Base-by-base conservation (phyloP, 257 asterid genomes). In the Craterostigma plantagineum region DNA sequence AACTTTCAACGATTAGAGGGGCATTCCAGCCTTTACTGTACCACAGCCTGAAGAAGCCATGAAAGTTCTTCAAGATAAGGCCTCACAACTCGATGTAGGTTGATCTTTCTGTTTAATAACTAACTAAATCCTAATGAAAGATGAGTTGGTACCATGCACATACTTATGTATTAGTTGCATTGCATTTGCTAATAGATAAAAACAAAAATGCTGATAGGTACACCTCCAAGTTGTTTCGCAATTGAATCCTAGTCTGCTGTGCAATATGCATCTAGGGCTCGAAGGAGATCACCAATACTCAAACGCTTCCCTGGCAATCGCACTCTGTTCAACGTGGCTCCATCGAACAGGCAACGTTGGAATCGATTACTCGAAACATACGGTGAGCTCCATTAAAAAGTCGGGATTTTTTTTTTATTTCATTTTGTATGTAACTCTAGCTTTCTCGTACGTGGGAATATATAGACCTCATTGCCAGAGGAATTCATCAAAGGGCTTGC, bases 251-350 rank as follows among this genome's bases (percentile, higher is more conserved):
- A 57, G 59, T 50, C 65, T 73, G 46, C 68, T 82, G 49, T 69
- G 80, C 49, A 73, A 80, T 47, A 41, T 50, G 48, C 73, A 75
- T 67, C 94, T 90, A 53, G 95, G 99, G 50, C 94, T 90, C 18
- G 91, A 70, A 50, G 99, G 99, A 41, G 93, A 90, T 60, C 98
- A 90, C 68, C 98, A 90, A 56, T 83, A 70, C 56, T 18, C 71
- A 40, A 90, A 90, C 70, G 99, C 99, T 56, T 93, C 84, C 40
- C 99, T 90, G 53, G 92, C 99, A 50, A 41, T 79, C 63, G 92
- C 99, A 48, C 54, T 90, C 49, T 75, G 99, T 72, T 74, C 94
- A 52, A 79, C 92, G 52, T 90, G 95, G 95, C 92, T 90, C 63
- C 91, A 77, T 57, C 65, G 66, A 65, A 72, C 94, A 10, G 92